A percentile compares a stretch with the other conserved stretches of the same genome.
Conservation (phyloP, 192 early-diverging fungal genomes). For the Borealophlyctis nickersoniae region DNA sequence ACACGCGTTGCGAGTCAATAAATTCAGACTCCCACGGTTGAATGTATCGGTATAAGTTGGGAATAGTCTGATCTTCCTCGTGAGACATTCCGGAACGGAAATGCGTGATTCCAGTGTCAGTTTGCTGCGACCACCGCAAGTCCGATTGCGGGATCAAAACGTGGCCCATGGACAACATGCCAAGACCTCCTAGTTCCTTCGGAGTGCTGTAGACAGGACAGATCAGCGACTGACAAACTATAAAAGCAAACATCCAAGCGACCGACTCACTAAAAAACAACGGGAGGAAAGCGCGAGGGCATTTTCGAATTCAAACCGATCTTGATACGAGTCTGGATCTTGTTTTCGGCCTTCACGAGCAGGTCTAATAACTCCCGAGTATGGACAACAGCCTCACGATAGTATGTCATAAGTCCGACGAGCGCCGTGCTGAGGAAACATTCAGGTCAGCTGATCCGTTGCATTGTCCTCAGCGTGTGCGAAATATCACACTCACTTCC, state of each 20-base stretch:
- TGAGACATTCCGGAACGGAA: conserved; percentile 98
- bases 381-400: conserved; percentile 95
- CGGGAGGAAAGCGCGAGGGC: conserved; percentile 95
- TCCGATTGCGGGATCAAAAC: conserved; percentile 97
- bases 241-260: background rate
- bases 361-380: conserved; percentile 95
- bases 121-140: conserved; percentile 94
- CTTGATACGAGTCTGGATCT: conserved; percentile 98
- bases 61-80: conserved; percentile 94
- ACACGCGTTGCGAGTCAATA: conserved; percentile 97
- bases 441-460: conserved; percentile 14
- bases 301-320: conserved; percentile 99
- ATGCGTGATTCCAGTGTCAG: conserved; percentile 93
- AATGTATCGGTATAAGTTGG: conserved; percentile 96
- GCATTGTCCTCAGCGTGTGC: conserved; percentile 12
- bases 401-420: conserved; percentile 97
- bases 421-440: conserved; percentile 52
- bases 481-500: too few relatives aligned
- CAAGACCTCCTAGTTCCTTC: conserved; percentile 93
- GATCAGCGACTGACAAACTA: background rate
- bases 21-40: conserved; percentile 99
- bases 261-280: conserved; percentile 64
- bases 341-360: conserved; percentile 96
- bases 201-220: conserved; percentile 45
- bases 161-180: conserved; percentile 99